Conservation (phyloP, 257 asterid species). For the Dorcoceras hygrometricum region DNA sequence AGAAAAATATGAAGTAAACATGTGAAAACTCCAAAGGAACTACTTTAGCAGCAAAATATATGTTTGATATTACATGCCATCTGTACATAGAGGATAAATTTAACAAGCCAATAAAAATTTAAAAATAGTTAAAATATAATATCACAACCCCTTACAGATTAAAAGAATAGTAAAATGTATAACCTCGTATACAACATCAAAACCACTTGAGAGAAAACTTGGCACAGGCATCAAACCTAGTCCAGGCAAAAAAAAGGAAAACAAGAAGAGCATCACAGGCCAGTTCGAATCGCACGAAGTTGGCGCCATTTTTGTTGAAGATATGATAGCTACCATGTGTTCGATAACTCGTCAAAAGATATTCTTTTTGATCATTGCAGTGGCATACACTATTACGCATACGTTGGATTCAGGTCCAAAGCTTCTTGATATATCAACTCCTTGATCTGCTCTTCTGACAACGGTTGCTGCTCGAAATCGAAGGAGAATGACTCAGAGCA, state of each 20-base stretch:
- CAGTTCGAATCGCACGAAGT: not conserved
- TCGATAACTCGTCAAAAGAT: not conserved
- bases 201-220: not conserved
- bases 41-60: slow-evolving; percentile 17
- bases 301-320: not conserved
- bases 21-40: not conserved
- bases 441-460: slow-evolving; percentile 84
- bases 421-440: slow-evolving; percentile 90
- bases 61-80: slow-evolving; percentile 25
- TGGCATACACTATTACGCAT: slow-evolving; percentile 21
- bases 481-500: slow-evolving; percentile 64
- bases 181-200: slow-evolving; percentile 7
- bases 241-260: slow-evolving; percentile 11
- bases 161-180: not conserved
- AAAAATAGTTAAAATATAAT: not conserved
- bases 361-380: not conserved
- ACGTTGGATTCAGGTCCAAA: slow-evolving; percentile 56
- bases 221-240: slow-evolving; percentile 22
- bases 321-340: not conserved
- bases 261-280: not conserved
- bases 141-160: slow-evolving; percentile 24
- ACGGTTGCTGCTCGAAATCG: slow-evolving; percentile 70
- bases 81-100: slow-evolving; percentile 25
- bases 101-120: not conserved
- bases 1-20: not conserved